Conservation (phyloP, 140 eudicot species). For the Erigeron philadelphicus region DNA sequence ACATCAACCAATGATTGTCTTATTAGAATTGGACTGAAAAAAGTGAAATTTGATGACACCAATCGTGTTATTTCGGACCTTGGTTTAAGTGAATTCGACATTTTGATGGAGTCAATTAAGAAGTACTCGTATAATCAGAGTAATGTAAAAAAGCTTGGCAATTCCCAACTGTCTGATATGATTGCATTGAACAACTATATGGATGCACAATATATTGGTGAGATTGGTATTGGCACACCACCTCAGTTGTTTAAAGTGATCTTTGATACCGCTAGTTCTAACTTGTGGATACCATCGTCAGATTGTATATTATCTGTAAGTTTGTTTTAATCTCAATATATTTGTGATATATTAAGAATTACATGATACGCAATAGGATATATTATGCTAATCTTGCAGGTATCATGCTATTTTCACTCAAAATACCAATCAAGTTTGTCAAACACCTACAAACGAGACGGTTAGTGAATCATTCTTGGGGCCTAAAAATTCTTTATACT, state of each 20-base stretch:
- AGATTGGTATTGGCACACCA: conserved; percentile 48
- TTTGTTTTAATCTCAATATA: not conserved
- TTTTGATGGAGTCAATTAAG: conserved; percentile 27
- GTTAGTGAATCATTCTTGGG: conserved; percentile 34
- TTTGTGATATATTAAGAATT: not conserved
- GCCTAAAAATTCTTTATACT: not conserved
- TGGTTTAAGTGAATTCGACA: conserved; percentile 33
- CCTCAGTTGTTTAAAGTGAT: conserved; percentile 55
- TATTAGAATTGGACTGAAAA: conserved; percentile 54
- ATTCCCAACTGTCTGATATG: conserved; percentile 37
- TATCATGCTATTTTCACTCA: conserved; percentile 53
- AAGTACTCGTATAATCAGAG: conserved; percentile 19
- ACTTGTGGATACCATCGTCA: conserved; percentile 68
- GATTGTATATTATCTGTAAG: conserved; percentile 58
- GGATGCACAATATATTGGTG: conserved; percentile 60
- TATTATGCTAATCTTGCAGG: conserved; percentile 32
- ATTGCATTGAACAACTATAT: conserved; percentile 52
- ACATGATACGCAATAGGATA: not conserved
- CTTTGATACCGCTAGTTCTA: conserved; percentile 63
- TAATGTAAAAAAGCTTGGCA: conserved; percentile 24
- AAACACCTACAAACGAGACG: conserved; percentile 53
- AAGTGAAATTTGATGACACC: conserved; percentile 39
- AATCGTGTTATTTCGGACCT: conserved; percentile 41
- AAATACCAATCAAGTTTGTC: conserved; percentile 53
- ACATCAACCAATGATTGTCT: conserved; percentile 51